phyloP scores from a whole-genome alignment of 2,329 filamentous ascomycete species.

The Alternaria brassicicola region DNA sequence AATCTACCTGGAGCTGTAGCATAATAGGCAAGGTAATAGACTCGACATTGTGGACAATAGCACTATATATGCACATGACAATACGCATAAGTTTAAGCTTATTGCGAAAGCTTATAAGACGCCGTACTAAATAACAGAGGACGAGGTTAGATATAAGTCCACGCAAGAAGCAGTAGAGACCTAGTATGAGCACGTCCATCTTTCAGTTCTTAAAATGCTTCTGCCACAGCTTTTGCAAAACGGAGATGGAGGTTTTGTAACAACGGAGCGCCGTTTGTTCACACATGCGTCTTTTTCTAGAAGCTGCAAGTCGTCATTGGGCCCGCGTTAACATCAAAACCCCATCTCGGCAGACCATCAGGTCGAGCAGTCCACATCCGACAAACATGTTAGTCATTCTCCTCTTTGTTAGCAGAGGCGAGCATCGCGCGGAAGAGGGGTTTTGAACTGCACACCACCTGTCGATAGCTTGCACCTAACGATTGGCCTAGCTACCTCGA shows the following conservation, averaged over 20 bases:
- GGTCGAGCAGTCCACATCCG: neutral
- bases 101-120: neutral
- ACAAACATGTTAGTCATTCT: neutral
- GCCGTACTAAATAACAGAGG: neutral
- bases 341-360: neutral
- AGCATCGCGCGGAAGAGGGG: neutral
- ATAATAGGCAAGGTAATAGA: neutral
- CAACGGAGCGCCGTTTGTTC: neutral
- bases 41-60: neutral
- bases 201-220: neutral
- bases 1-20: neutral
- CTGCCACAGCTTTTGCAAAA: neutral
- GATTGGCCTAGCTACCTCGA: neutral
- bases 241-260: neutral
- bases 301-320: neutral
- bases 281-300: neutral
- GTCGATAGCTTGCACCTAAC: neutral
- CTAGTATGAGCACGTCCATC: neutral
- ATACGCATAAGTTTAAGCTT: neutral
- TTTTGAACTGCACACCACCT: neutral
- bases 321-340: neutral
- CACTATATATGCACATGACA: neutral
- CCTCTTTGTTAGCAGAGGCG: neutral
- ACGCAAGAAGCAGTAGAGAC: neutral
- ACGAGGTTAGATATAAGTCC: neutral